phyloP scores from a whole-genome alignment of 345 rosid species.

The Aquilaria yunnanensis region DNA sequence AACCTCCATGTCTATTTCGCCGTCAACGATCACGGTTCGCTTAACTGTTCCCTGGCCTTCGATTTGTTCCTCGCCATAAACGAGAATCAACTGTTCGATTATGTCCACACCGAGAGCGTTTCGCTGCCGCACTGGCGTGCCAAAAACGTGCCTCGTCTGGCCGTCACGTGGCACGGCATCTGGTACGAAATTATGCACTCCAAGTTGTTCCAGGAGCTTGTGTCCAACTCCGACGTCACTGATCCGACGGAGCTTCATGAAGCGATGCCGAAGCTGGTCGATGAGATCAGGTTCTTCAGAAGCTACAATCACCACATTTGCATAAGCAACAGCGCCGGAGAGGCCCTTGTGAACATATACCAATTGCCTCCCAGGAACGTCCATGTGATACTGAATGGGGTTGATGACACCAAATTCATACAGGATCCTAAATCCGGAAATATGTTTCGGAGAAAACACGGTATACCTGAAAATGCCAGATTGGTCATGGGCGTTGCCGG shows the following conservation, averaged over 20 bases:
- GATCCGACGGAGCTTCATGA: constrained; percentile 41
- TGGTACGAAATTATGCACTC: constrained; percentile 81
- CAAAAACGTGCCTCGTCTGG: constrained; percentile 39
- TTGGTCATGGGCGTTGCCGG: constrained; percentile 74
- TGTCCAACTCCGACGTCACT: constrained; percentile 20
- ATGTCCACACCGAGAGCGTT: constrained; percentile 71
- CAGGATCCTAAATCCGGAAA: constrained; percentile 29
- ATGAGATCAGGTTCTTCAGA: constrained; percentile 57
- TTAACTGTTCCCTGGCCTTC: constrained; percentile 45
- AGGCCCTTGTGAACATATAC: constrained; percentile 50
- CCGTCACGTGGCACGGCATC: constrained; percentile 78
- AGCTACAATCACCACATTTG: constrained; percentile 58
- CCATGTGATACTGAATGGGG: constrained; percentile 72
- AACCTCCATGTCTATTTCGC: constrained; percentile 55
- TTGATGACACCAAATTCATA: constrained; percentile 44
- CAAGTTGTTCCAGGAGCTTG: constrained; percentile 54
- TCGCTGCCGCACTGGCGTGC: constrained; percentile 61
- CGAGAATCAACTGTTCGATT: constrained; percentile 34
- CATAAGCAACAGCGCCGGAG: constrained; percentile 62
- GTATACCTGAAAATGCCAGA: constrained; percentile 27
- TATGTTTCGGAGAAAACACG: constrained; percentile 35
- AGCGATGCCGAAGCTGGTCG: constrained; percentile 48
- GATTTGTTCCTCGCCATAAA: constrained; percentile 46
- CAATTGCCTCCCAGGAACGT: constrained; percentile 48
- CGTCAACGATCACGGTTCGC: constrained; percentile 53